Conservation (phyloP, 164 flowering plant genomes). For the Cinnamomum micranthum region DNA sequence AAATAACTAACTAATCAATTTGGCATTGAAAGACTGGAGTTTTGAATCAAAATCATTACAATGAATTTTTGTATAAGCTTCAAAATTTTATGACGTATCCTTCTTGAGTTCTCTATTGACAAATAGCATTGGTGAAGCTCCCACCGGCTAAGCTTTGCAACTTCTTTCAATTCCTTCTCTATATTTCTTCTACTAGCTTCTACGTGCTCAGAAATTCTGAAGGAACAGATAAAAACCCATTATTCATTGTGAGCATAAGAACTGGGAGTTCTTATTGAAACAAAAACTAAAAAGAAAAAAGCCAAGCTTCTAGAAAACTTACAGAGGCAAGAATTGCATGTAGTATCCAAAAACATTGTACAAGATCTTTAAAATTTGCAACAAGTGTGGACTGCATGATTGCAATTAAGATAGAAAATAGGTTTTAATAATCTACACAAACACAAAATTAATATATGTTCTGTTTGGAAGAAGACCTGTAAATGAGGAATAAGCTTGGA, state of each 20-base stretch:
- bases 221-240: constrained; percentile 7
- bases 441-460: background rate
- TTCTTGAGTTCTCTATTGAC: constrained; percentile 51
- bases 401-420: background rate
- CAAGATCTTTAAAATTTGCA: constrained; percentile 45
- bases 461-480: background rate
- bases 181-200: constrained; percentile 39
- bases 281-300: background rate
- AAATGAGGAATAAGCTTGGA: background rate
- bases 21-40: too few relatives aligned
- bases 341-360: constrained; percentile 80
- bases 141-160: constrained; percentile 68
- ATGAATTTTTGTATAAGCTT: constrained; percentile 73
- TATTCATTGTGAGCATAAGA: background rate
- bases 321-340: constrained; percentile 76
- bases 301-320: constrained; percentile 22
- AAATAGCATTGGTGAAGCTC: constrained; percentile 45
- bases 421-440: background rate
- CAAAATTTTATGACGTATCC: constrained; percentile 58
- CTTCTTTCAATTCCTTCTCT: constrained; percentile 55
- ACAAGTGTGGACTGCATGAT: constrained; percentile 43
- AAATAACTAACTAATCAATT: too few relatives aligned
- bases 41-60: constrained; percentile 23
- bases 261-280: background rate
- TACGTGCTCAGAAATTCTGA: constrained; percentile 55